Evolutionary conservation across 2,329 filamentous ascomycete genomes (phyloP), one percentile per base, ranked within the genome.

Genomic region (Fusarium sp.): DNA sequence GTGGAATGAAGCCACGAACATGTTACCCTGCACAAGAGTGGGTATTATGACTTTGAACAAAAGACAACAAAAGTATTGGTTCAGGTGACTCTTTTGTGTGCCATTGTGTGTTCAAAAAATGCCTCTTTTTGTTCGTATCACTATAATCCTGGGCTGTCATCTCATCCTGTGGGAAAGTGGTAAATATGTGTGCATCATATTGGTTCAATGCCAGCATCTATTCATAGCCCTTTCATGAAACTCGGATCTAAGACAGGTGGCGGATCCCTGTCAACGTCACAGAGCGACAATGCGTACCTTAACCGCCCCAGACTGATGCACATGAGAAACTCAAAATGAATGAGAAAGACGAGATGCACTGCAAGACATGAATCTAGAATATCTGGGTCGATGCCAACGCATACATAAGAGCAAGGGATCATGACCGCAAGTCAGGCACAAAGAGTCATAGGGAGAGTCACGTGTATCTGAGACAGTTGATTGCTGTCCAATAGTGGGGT

Each of bases 401-500:
- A 62, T 37, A 62, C 38, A 56, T 40, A 28, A 9, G 6, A 15
- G 41, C 31, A 60, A 18, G 34, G 34, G 41, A 49, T 16, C 41
- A 51, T 13, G 55, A 42, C 38, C 44, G 58, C 38, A 52, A 55
- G 45, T 65, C 53, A 65, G 62, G 56, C 61, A 68, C 56, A 57
- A 67, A 68, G 66, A 66, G 56, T 42, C 45, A 69, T 47, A 40
- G 5, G 46, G 23, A 51, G 46, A 52, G 55, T 70, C 72, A 74
- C 72, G 70, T 74, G 72, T 47, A 41, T 44, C 30, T 44, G 57
- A 67, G 47, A 69, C 66, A 63, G 23, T 52, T 13, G 26, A 62
- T 66, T 64, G 67, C 62, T 69, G 67, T 64, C 70, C 71, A 75
- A 65, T 64, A 66, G 72, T 68, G 71, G 66, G 61, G 67, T 58